Base-by-base conservation (phyloP, 495 filamentous ascomycete species). In the Hyaloscypha hepaticicola region DNA sequence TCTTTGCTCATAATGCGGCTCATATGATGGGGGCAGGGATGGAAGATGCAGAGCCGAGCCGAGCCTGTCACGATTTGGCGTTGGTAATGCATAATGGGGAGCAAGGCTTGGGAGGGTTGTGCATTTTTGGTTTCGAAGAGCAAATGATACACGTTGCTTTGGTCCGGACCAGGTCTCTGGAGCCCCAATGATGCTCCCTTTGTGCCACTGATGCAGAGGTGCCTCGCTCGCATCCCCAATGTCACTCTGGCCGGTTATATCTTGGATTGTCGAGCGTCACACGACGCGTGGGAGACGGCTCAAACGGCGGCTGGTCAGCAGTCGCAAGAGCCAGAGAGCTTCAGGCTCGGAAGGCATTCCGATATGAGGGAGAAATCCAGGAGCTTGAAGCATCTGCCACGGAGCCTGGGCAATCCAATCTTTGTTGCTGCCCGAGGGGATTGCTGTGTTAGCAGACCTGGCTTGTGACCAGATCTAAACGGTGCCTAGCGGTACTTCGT, bases 281-380 rank as follows among this genome's bases (percentile, higher is more conserved):
- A 65, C 53, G 63, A 65, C 63, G 63, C 53, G 29, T 63, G 60
- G 19, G 26, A 60, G 58, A 50, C 58, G 58, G 27, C 58, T 11
- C 22, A 22, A 21, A 53, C 3, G 34, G 8, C 12, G 26, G 50
- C n/a, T n/a, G 61, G 52, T 64, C 53, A 64, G 61, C 61, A 64
- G 61, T 5, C 24, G 31, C 28, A 28, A 38, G 33, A 28, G 16
- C 55, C 26, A 41, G 51, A 27, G 34, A 52, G 21, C 21, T 22
- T 49, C 61, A 31, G 61, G 52, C 27, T 50, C 27, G 61, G 53
- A 29, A 56, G 34, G 27, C 16, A 19, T 49, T 49, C 38, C 53
- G 14, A 33, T 31, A 14, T 25, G 19, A 34, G 11, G 22, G 41
- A 60, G 28, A 4, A 49, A 25, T 8, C n/a, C 56, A 29, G 1